phyloP scores from a whole-genome alignment of 306 rosid genomes.

The Arachis hypogaea region DNA sequence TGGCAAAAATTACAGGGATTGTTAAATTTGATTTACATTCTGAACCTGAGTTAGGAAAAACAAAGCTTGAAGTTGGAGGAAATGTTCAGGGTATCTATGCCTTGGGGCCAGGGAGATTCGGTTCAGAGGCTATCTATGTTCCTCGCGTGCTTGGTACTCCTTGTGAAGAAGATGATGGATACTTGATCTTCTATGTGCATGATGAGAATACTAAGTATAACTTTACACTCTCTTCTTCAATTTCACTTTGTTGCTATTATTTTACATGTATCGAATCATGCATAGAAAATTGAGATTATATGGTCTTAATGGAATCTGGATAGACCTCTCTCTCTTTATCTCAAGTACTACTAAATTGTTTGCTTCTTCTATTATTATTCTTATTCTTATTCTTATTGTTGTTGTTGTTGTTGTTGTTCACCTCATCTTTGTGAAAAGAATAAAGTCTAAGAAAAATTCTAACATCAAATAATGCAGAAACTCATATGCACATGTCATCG shows the following conservation, averaged over 20 bases:
- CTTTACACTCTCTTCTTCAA: neutral
- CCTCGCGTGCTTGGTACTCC: slow-evolving; percentile 67
- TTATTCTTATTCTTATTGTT: too few species aligned
- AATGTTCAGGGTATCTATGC: slow-evolving; percentile 77
- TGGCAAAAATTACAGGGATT: slow-evolving; percentile 73
- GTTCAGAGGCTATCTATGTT: slow-evolving; percentile 88
- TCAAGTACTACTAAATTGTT: too few species aligned
- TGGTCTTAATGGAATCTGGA: too few species aligned
- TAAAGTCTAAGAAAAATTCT: slow-evolving; percentile 27
- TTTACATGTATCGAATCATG: neutral
- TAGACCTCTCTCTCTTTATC: too few species aligned
- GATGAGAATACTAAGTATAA: slow-evolving; percentile 76
- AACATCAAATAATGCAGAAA: slow-evolving; percentile 54
- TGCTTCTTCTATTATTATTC: too few species aligned
- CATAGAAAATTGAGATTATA: too few species aligned
- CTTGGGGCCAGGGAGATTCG: slow-evolving; percentile 78
- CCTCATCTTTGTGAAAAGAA: neutral
- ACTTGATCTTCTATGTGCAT: slow-evolving; percentile 76
- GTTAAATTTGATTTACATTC: slow-evolving; percentile 85
- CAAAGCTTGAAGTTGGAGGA: slow-evolving; percentile 82
- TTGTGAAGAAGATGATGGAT: slow-evolving; percentile 97
- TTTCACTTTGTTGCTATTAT: too few species aligned
- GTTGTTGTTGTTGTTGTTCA: too few species aligned
- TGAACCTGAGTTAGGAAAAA: slow-evolving; percentile 62
- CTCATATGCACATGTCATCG: slow-evolving; percentile 67